phyloP scores from a whole-genome alignment of 2,329 filamentous ascomycete species.

The Echinosphaeria canescens region DNA sequence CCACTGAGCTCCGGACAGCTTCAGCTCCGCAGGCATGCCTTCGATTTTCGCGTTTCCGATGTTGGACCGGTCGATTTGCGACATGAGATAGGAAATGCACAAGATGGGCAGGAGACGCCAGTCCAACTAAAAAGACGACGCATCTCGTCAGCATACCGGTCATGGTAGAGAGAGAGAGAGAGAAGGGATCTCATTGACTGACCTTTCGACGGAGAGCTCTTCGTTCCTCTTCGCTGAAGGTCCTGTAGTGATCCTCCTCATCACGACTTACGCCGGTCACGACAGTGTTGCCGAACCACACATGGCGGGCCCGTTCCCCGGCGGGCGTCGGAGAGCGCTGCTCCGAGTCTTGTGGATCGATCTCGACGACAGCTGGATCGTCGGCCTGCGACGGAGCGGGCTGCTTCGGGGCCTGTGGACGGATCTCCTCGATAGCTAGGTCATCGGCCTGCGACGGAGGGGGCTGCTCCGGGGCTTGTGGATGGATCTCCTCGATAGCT shows the following conservation, averaged over 20 bases:
- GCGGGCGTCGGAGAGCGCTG: too few species aligned
- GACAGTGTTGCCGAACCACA: too few species aligned
- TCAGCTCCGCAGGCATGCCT: background rate
- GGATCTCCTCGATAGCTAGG: too few species aligned
- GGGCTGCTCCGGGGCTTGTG: too few species aligned
- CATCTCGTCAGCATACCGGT: too few species aligned
- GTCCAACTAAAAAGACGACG: background rate
- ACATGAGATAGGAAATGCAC: background rate
- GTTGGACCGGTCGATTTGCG: conserved; percentile 1
- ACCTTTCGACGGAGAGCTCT: background rate
- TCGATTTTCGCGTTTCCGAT: conserved; percentile 1
- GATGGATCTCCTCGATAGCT: too few species aligned
- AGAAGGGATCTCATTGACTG: background rate
- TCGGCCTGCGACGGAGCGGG: too few species aligned
- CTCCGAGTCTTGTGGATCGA: too few species aligned
- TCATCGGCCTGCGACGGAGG: too few species aligned
- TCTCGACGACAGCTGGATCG: too few species aligned
- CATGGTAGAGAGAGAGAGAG: background rate
- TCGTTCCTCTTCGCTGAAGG: background rate
- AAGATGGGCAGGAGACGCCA: background rate
- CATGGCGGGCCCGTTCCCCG: too few species aligned
- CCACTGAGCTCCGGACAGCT: background rate
- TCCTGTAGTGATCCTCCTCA: background rate
- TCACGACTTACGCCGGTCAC: background rate
- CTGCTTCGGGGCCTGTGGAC: too few species aligned